These are phyloP conservation scores for Trametes hirsuta DNA, from an alignment of 1,284 basidiomycete species.

Conservation along the genomic window DNA sequence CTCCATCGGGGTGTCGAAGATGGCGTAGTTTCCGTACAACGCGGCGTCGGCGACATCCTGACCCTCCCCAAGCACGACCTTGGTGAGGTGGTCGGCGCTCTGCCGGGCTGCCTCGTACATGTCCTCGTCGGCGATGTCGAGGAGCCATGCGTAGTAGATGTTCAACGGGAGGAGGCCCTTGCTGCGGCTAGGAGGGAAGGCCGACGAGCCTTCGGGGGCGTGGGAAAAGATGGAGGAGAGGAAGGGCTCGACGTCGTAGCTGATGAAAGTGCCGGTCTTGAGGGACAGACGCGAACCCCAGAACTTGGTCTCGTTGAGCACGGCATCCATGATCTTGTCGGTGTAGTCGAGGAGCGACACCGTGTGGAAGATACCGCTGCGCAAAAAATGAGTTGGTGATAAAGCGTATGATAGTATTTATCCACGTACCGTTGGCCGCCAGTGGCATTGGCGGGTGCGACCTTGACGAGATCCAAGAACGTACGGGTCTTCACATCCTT, in stretches of 20 bases:
- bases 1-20: conserved; percentile 47
- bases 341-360: conserved; percentile 48
- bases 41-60: conserved; percentile 44
- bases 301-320: conserved; percentile 50
- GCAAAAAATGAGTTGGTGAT: background rate
- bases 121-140: conserved; percentile 36
- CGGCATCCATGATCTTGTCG: conserved; percentile 45
- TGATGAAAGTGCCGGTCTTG: conserved; percentile 35
- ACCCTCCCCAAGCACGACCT: conserved; percentile 45
- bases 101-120: conserved; percentile 44
- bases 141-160: conserved; percentile 50
- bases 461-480: conserved; percentile 42
- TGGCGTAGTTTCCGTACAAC: conserved; percentile 58
- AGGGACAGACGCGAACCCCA: conserved; percentile 31
- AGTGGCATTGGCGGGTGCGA: conserved; percentile 46
- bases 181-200: conserved; percentile 51
- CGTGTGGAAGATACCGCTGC: conserved; percentile 52
- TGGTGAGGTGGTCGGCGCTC: conserved; percentile 42
- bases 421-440: conserved; percentile 41
- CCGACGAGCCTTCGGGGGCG: conserved; percentile 39
- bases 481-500: conserved; percentile 39
- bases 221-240: conserved; percentile 47
- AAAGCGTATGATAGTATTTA: background rate
- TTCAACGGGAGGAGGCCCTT: conserved; percentile 47
- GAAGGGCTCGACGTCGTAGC: conserved; percentile 62